Base-by-base conservation (phyloP, 2,329 filamentous ascomycete genomes). In the Nothopassalora personata region DNA sequence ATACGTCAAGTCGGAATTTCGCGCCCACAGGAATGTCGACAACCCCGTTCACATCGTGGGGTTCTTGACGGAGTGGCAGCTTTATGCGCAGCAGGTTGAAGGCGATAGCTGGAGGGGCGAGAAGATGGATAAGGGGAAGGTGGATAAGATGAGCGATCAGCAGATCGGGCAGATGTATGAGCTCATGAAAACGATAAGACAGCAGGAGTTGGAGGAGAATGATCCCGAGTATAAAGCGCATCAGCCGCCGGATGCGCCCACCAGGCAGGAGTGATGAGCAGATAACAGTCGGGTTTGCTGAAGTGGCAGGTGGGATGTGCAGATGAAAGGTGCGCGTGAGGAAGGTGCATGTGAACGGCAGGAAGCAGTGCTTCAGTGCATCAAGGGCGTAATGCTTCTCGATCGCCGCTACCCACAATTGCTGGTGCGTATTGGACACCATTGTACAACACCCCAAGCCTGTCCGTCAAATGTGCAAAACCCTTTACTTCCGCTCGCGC, bases 61-160 rank as follows among this genome's bases (percentile, higher is more conserved):
- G 1, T 99, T 99, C 74, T 80, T 99, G 67, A 93, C 90, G 0
- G 92, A 97, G 74, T 99, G 93, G 93, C 94, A 99, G 74, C 78
- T 90, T 54, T 99, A 97, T 71, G 92, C 91, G 1, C 93, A 99
- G 73, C 87, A 91, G 72, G 78, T 99, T 15, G 93, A 97, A 71
- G 93, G 92, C 0, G 88, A 96, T 55, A 74, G 81, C 0, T 97
- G 94, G 94, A 81, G 83, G 60, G 93, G 88, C 1, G 90, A 90
- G 64, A 93, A 87, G 73, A 81, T 97, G 73, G 93, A 97, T 64
- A 84, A 85, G 66, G 80, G 78, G 0, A 96, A 96, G 75, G 79
- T 97, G 57, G 87, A 91, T 61, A 97, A 96, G 76, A 90, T 97
- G 91, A 97, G 89, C 73, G 92, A 97, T 72, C 89, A 97, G 73